These are phyloP conservation scores for Malassezia pachydermatis DNA, from an alignment of 1,284 basidiomycete species.

Conservation along the genomic window DNA sequence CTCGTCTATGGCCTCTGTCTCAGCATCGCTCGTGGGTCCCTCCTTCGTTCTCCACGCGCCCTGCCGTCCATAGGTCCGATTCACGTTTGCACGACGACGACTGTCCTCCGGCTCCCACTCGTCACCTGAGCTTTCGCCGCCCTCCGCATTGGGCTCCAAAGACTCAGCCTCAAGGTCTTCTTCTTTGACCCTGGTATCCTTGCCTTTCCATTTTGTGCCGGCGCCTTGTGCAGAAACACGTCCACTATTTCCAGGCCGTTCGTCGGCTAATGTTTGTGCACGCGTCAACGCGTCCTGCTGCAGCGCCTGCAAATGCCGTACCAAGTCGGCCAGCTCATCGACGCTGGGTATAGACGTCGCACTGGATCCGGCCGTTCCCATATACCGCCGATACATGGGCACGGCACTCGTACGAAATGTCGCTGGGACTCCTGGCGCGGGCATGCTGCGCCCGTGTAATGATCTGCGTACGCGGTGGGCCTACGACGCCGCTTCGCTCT, in stretches of 20 bases:
- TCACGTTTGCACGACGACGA: neutral
- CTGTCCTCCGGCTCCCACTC: constrained; percentile 4
- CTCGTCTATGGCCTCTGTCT: neutral
- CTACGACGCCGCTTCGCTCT: too few relatives aligned
- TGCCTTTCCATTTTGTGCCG: neutral
- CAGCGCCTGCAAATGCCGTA: constrained; percentile 4
- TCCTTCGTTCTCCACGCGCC: too few relatives aligned
- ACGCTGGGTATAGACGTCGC: neutral
- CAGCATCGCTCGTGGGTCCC: too few relatives aligned
- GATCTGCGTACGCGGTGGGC: too few relatives aligned
- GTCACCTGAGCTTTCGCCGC: neutral
- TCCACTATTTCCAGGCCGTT: too few relatives aligned
- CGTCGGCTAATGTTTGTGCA: neutral
- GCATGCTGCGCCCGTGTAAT: too few relatives aligned
- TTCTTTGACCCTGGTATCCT: neutral
- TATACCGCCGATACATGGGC: constrained; percentile 4
- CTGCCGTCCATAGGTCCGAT: constrained; percentile 10
- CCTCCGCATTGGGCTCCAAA: neutral
- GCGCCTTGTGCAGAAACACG: neutral
- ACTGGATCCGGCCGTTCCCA: neutral
- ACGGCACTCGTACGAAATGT: constrained; percentile 6
- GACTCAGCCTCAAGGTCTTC: neutral
- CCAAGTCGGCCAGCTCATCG: constrained; percentile 8
- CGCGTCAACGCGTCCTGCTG: constrained; percentile 6
- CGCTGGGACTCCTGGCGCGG: constrained; percentile 8